Evolutionary conservation across 2,329 filamentous ascomycete genomes (phyloP), one percentile per base, ranked within the genome.

Genomic region (Podosphaera fusca): DNA sequence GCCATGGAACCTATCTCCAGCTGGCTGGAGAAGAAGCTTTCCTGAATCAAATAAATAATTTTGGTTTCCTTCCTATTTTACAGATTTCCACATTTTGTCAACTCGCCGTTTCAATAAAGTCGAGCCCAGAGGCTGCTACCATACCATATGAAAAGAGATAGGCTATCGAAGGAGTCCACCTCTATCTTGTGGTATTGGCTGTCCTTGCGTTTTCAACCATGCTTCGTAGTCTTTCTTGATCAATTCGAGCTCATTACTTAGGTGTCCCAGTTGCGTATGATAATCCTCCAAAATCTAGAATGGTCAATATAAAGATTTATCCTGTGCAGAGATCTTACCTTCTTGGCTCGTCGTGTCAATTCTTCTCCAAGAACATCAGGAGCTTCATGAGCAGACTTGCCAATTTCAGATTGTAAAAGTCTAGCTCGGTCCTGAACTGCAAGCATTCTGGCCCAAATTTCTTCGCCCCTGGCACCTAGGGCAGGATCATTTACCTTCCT

Each of bases 391-490:
- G 80, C 78, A 57, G 82, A 73, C 70, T 80, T 82, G 67, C 83
- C 84, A 58, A 87, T 75, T 71, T 92, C 85, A 63, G 78, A 79
- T 65, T 83, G 82, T 63, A 94, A 69, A 64, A 80, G 77, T 62
- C 82, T 79, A 30, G 84, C 82, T 61, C 87, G 80, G 60, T 85
- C 84, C 61, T 84, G 75, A 53, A 92, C 72, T 42, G 83, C 78
- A 54, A 88, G 82, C 71, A 92, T 78, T 51, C 86, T 74, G 61
- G 85, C 87, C 86, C 86, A 92, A 50, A 92, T 80, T 72, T 92
- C 86, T 69, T 92, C 87, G 66, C 87, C 82, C 62, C 85, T 74
- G 2, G 85, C 85, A 42, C 78, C 78, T 57, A 90, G 75, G 6
- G 81, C 81, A 6, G 87, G 86, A 65, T 92, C 86, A 61, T 81